A percentile compares a stretch with the other conserved stretches of the same genome.
Conservation (phyloP, 176 grass and related monocot genomes). For the Miscanthus lutarioriparius region DNA sequence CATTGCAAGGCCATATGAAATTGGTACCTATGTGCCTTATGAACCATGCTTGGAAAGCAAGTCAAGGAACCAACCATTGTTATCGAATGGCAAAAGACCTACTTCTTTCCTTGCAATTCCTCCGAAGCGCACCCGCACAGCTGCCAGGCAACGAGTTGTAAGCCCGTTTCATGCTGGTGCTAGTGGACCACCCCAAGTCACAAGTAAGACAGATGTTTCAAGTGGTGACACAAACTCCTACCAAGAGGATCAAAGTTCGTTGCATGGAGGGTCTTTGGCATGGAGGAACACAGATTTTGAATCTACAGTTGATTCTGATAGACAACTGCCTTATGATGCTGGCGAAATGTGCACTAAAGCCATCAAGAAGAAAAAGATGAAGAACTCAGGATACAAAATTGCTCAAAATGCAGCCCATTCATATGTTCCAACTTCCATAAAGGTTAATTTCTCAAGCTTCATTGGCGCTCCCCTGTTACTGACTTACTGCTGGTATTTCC, state of each 20-base stretch:
- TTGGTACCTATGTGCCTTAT: constrained; percentile 44
- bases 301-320: constrained; percentile 68
- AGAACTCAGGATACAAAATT: constrained; percentile 51
- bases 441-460: constrained; percentile 55
- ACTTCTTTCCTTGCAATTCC: constrained; percentile 69
- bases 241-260: constrained; percentile 82
- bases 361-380: constrained; percentile 88
- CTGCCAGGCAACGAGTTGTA: constrained; percentile 64
- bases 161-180: constrained; percentile 47
- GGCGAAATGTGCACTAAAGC: constrained; percentile 56
- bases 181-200: constrained; percentile 43
- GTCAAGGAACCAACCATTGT: constrained; percentile 46
- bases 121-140: constrained; percentile 72
- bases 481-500: constrained; percentile 8
- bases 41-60: constrained; percentile 75
- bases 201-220: constrained; percentile 85
- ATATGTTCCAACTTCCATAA: constrained; percentile 45
- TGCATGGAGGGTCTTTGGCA: constrained; percentile 60
- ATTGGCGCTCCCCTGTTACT: neutral
- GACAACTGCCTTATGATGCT: constrained; percentile 52
- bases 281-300: constrained; percentile 78
- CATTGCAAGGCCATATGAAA: constrained; percentile 53
- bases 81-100: constrained; percentile 74
- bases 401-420: constrained; percentile 53
- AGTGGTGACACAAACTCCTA: constrained; percentile 90